Percentiles rank a stretch among this genome's conserved stretches.
These are phyloP conservation scores for Curvularia sp. DNA, from an alignment of 2,329 filamentous ascomycete genomes.

Conservation along the genomic window DNA sequence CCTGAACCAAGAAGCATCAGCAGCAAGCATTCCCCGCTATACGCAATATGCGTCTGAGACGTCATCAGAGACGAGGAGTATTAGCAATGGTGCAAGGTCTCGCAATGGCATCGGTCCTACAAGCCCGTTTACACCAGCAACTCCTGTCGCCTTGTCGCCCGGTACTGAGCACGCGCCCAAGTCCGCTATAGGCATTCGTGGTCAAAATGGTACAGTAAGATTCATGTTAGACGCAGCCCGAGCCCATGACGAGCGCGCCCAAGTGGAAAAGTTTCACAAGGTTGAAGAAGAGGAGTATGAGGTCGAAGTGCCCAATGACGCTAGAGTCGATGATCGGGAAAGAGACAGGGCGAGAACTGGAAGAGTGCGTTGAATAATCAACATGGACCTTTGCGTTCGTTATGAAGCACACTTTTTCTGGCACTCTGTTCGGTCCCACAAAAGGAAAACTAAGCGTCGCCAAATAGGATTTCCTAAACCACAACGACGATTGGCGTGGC, in stretches of 20 bases:
- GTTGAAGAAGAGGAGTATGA: constrained; percentile 81
- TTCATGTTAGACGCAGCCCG: constrained; percentile 86
- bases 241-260: constrained; percentile 73
- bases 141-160: constrained; percentile 55
- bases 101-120: constrained; percentile 47
- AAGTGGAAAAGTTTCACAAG: constrained; percentile 72
- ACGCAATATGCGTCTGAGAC: constrained; percentile 53
- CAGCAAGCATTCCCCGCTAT: constrained; percentile 67
- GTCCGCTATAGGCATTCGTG: constrained; percentile 49
- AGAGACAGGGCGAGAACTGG: constrained; percentile 27
- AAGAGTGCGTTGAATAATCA: constrained; percentile 43
- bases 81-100: constrained; percentile 36
- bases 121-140: constrained; percentile 53
- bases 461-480: constrained; percentile 1
- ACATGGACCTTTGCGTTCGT: constrained; percentile 24
- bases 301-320: constrained; percentile 63
- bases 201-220: constrained; percentile 76
- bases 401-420: constrained; percentile 6
- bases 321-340: constrained; percentile 27
- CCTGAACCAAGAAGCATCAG: constrained; percentile 81
- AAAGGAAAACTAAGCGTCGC: constrained; percentile 3
- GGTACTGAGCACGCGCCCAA: constrained; percentile 43
- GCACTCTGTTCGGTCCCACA: background rate
- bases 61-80: constrained; percentile 26
- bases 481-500: background rate